These are phyloP conservation scores for Hymenoscyphus fructigenus DNA, from an alignment of 2,329 filamentous ascomycete genomes.

Conservation along the genomic window DNA sequence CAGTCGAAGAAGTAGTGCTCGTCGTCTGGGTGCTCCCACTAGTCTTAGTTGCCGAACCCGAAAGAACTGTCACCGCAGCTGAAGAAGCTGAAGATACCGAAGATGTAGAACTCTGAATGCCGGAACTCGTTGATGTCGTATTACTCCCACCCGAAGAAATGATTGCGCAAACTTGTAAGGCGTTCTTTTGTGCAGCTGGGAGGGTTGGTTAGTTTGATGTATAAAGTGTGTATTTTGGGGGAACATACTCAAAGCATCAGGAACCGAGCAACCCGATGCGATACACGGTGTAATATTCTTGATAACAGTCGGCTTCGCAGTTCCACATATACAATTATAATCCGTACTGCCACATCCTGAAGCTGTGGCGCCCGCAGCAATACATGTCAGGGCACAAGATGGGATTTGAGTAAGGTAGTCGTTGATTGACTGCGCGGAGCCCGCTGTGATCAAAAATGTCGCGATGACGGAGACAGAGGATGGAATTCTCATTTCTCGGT, in stretches of 20 bases:
- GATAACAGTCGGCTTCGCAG: neutral
- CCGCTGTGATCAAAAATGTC: neutral
- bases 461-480: neutral
- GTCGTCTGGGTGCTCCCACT: neutral
- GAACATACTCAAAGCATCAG: neutral
- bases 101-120: neutral
- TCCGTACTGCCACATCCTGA: neutral
- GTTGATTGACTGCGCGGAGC: neutral
- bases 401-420: neutral
- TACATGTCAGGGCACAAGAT: neutral
- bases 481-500: neutral
- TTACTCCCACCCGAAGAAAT: neutral
- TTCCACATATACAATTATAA: neutral
- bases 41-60: neutral
- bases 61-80: neutral
- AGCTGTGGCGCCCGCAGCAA: neutral
- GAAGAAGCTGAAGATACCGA: neutral
- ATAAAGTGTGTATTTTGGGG: neutral
- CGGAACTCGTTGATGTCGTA: neutral
- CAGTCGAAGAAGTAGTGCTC: neutral
- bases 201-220: neutral
- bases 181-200: conserved; percentile 1
- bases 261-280: neutral
- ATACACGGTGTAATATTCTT: neutral
- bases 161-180: neutral